Conservation (phyloP, 805 yeast genomes). For the Candida germanica region DNA sequence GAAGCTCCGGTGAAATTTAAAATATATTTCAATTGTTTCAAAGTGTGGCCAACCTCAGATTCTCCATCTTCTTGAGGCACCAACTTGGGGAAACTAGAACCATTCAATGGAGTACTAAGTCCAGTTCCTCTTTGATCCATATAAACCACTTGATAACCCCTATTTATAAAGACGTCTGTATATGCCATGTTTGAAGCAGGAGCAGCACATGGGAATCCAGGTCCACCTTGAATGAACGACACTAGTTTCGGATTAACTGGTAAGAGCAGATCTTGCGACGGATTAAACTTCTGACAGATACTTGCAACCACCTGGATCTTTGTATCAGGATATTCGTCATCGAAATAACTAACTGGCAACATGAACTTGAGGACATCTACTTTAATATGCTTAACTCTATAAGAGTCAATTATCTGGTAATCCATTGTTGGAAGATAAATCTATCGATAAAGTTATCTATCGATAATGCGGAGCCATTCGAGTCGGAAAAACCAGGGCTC, state of each 20-base stretch:
- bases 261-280: constrained; percentile 15
- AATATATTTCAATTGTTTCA: constrained; percentile 37
- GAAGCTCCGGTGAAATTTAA: constrained; percentile 51
- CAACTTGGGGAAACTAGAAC: constrained; percentile 19
- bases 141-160: constrained; percentile 43
- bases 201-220: constrained; percentile 46
- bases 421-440: no score
- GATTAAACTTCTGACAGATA: constrained; percentile 30
- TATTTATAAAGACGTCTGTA: constrained; percentile 22
- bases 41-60: constrained; percentile 15
- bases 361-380: constrained; percentile 21
- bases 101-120: constrained; percentile 45
- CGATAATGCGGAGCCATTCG: constrained; percentile 1
- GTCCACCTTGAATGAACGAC: constrained; percentile 52
- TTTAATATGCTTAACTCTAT: constrained; percentile 17
- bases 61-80: constrained; percentile 13
- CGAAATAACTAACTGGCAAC: constrained; percentile 20
- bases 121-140: constrained; percentile 67
- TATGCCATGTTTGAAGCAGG: constrained; percentile 35
- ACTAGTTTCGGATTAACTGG: constrained; percentile 35
- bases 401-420: constrained; percentile 19
- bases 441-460: no score
- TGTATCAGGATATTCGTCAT: constrained; percentile 4
- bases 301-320: constrained; percentile 26
- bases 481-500: no score